A percentile compares a stretch with the other conserved stretches of the same genome.
phyloP scores from a whole-genome alignment of 2,329 filamentous ascomycete species.

The Didymella arachidicola region DNA sequence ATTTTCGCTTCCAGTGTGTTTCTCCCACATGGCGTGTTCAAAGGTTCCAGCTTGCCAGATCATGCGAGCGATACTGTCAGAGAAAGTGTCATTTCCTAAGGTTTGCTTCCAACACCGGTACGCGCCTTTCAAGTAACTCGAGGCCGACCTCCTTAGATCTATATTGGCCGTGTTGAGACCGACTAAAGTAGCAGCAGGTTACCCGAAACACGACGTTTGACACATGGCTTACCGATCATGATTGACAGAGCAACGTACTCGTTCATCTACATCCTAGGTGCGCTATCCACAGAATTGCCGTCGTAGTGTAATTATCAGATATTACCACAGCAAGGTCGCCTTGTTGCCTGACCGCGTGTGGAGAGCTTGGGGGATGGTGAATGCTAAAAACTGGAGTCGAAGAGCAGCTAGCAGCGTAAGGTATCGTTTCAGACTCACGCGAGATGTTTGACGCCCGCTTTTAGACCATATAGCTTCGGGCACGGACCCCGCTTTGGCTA shows the following conservation, averaged over 20 bases:
- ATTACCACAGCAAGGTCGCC: background rate
- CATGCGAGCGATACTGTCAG: constrained; percentile 13
- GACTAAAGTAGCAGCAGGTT: constrained; percentile 17
- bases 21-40: constrained; percentile 1
- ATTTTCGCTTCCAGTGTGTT: constrained; percentile 4
- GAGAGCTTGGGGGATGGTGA: background rate
- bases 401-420: constrained; percentile 18
- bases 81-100: constrained; percentile 3
- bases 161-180: constrained; percentile 16
- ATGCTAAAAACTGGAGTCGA: constrained; percentile 14
- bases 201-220: constrained; percentile 17
- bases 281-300: background rate
- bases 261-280: background rate
- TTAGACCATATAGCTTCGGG: constrained; percentile 19
- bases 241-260: background rate
- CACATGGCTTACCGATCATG: background rate
- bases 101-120: constrained; percentile 10
- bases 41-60: constrained; percentile 11
- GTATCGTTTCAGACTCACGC: constrained; percentile 31
- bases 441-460: constrained; percentile 26
- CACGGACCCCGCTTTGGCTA: constrained; percentile 29
- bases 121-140: constrained; percentile 3
- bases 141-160: constrained; percentile 6
- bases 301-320: background rate
- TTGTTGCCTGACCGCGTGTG: background rate